Base-by-base conservation (phyloP, 2,329 filamentous ascomycete species). In the Dendrostoma leiphaemia region DNA sequence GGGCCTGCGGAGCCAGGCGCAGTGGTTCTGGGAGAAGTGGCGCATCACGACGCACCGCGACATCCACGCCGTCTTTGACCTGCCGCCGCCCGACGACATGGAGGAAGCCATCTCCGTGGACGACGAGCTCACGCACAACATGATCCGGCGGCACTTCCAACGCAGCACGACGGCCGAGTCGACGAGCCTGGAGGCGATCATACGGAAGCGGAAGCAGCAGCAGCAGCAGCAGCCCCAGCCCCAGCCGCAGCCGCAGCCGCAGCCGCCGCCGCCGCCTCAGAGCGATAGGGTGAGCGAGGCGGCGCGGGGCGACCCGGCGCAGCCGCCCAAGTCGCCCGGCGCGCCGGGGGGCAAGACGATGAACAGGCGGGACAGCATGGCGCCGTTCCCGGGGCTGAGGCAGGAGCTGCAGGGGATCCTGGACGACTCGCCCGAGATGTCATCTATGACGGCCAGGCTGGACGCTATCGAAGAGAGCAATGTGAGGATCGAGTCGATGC, bases 31-130 rank as follows among this genome's bases (percentile, higher is more conserved):
- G 83, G 81, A 85, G 61, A 83, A 80, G 66, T 85, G 81, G 73
- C 78, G 81, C 44, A 83, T 91, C 64, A 87, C 84, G 6, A 84
- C 84, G 8, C 86, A 91, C 66, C 81, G 85, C 19, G 88, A 90
- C 64, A 76, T 91, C 31, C 82, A 87, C 43, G 81, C 85, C 10
- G 88, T 91, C 2, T 91, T 91, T 59, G 84, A 90, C 48, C 77
- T 86, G 24, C 79, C 87, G 37, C 86, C 86, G 5, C 88, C 88
- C 2, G 80, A 86, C 46, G 75, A 74, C 28, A 76, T 84, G 4
- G 73, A 79, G 46, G 71, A 79, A 13, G 80, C 83, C 43, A 84
- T 85, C 38, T 72, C 80, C 1, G 79, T 79, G 4, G 82, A 84
- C 59, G 83, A 85, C 60, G 76, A 83, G 51, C 67, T 85, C 59